Base-by-base conservation (phyloP, 2,329 filamentous ascomycete genomes). In the Aspergillus sp. region DNA sequence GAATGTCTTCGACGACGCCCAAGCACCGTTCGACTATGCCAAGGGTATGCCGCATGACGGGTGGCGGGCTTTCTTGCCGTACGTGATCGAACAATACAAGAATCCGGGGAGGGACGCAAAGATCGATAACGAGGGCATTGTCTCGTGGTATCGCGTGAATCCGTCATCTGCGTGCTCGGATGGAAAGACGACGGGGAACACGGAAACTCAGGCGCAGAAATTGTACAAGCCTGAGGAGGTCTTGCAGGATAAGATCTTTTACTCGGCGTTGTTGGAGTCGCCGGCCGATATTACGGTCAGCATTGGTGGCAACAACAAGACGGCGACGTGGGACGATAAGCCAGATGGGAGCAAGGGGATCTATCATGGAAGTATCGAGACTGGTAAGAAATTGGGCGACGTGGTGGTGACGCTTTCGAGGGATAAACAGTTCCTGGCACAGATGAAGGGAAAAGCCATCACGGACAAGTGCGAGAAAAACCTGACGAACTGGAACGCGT, bases 21-120 rank as follows among this genome's bases (percentile, higher is more conserved):
- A 58, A 16, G 82, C 82, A 3, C 81, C 83, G 32, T 71, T 69
- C 52, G 65, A 71, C 52, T 74, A 74, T 52, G 71, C 68, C 3
- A 36, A 52, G 20, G 62, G 56, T 2, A 72, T 73, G 64, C 65
- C 66, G 45, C 72, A 74, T 55, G 71, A 73, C 47, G 71, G 68
- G 4, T 74, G 72, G 72, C 60, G 72, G 18, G 52, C 51, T 1
- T 63, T 70, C 47, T 56, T 78, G 26, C 76, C 77, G 6, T 77
- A 69, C 54, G 57, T 70, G 29, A 74, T 78, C 46, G 69, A 71
- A 29, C 49, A 67, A 16, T 79, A 75, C 58, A 78, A 78, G 63
- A 67, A 58, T 6, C 36, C 36, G 9, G 64, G 57, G 12, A 65
- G 65, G 14, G 53, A 64, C n/a, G 66, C 70, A 0, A 61, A 59